phyloP scores from a whole-genome alignment of 805 yeast species.

The Brettanomyces naardenensis region DNA sequence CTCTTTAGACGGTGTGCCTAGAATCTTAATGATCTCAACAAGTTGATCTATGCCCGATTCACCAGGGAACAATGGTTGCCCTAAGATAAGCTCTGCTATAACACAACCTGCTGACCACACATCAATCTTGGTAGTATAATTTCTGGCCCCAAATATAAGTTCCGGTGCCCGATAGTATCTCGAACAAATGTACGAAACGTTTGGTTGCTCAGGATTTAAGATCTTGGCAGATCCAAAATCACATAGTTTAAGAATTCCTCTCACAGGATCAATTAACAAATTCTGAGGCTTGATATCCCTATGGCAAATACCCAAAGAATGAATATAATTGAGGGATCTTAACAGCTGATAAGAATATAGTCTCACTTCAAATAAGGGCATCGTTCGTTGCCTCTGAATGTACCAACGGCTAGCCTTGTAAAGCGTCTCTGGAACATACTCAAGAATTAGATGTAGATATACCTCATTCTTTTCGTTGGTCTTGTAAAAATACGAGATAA shows the following conservation, averaged over 20 bases:
- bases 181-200: conserved; percentile 93
- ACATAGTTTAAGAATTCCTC: conserved; percentile 83
- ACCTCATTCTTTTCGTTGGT: conserved; percentile 59
- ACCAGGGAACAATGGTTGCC: conserved; percentile 97
- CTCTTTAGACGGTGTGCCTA: conserved; percentile 92
- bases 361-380: conserved; percentile 89
- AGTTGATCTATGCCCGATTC: conserved; percentile 96
- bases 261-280: conserved; percentile 74
- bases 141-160: conserved; percentile 92
- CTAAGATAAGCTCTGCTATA: conserved; percentile 91
- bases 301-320: conserved; percentile 74
- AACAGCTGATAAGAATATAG: conserved; percentile 71
- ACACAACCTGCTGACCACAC: conserved; percentile 98
- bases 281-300: conserved; percentile 91
- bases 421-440: conserved; percentile 92
- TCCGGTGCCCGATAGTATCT: conserved; percentile 97
- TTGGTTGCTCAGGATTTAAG: conserved; percentile 83
- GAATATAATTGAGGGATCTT: conserved; percentile 75
- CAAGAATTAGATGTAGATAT: conserved; percentile 82
- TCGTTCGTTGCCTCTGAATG: conserved; percentile 59
- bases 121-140: conserved; percentile 93
- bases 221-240: conserved; percentile 96
- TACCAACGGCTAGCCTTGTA: conserved; percentile 86
- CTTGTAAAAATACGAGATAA: conserved; percentile 80
- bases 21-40: conserved; percentile 90